Evolutionary conservation across 2,329 filamentous ascomycete genomes (phyloP).

Genomic region (Thielaviopsis cerberus): DNA sequence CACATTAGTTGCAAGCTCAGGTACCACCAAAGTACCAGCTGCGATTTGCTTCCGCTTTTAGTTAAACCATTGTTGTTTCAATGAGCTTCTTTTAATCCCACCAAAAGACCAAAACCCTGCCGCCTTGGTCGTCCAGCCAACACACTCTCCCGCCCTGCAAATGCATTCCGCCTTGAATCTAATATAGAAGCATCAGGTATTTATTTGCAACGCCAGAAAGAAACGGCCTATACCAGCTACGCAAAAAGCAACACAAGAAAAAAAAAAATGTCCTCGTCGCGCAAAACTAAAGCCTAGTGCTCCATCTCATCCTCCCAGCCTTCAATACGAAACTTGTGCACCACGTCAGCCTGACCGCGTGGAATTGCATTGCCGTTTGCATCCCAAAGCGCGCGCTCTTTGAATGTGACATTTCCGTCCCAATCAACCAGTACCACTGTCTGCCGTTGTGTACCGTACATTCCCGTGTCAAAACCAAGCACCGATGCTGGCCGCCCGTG

Average conservation of each 20-base stretch:
- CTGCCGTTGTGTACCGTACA: constrained; percentile 48
- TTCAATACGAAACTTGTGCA: constrained; percentile 37
- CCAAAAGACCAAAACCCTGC: not conserved
- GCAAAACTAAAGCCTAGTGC: not conserved
- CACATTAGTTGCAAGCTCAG: not conserved
- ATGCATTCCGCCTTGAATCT: no score
- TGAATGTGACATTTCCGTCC: constrained; percentile 41
- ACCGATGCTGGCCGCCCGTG: constrained; percentile 23
- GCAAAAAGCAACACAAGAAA: no score
- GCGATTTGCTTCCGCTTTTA: not conserved
- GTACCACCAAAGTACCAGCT: not conserved
- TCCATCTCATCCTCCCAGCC: constrained; percentile 23
- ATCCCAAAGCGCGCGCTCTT: constrained; percentile 43
- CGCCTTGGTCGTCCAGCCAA: no score
- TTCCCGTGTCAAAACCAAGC: constrained; percentile 33
- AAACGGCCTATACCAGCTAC: not conserved
- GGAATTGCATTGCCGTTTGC: constrained; percentile 34
- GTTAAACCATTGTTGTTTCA: not conserved
- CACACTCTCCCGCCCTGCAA: no score
- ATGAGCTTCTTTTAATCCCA: not conserved
- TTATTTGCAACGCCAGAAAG: no score
- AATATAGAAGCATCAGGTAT: no score
- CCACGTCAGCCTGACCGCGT: constrained; percentile 35
- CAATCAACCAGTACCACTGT: constrained; percentile 43
- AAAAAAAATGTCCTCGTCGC: no score